A percentile compares a stretch with the other conserved stretches of the same genome.
These are phyloP conservation scores for Cercospora zeina DNA, from an alignment of 2,329 filamentous ascomycete genomes.

Conservation along the genomic window DNA sequence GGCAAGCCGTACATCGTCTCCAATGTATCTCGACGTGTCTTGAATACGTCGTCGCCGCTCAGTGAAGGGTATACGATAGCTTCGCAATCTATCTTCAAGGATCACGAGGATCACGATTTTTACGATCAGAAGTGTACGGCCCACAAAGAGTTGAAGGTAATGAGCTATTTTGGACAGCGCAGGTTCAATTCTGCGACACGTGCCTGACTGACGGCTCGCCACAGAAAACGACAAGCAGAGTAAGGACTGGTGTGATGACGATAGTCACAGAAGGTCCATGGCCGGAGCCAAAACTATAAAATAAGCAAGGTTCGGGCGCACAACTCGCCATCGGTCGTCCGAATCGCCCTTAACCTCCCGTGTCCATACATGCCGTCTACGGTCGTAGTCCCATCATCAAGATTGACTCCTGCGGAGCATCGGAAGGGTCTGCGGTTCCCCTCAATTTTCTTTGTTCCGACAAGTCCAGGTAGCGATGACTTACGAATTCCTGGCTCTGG, in stretches of 20 bases:
- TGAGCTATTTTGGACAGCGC: not conserved
- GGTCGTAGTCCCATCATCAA: not conserved
- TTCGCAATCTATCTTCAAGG: constrained; percentile 64
- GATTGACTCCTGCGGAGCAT: not conserved
- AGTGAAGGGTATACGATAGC: constrained; percentile 66
- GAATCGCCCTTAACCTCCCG: not conserved
- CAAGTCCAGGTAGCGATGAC: not conserved
- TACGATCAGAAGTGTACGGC: constrained; percentile 64
- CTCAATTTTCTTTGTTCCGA: not conserved
- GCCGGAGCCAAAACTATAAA: constrained; percentile 32
- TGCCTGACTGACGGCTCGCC: not conserved
- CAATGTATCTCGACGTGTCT: constrained; percentile 32
- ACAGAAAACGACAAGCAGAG: constrained; percentile 33
- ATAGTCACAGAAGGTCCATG: constrained; percentile 35
- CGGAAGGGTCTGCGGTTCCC: constrained; percentile 5
- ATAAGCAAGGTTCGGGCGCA: constrained; percentile 14
- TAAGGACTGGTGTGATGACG: constrained; percentile 36
- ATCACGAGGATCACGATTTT: constrained; percentile 65
- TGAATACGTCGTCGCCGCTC: constrained; percentile 46
- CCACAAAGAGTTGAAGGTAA: constrained; percentile 53
- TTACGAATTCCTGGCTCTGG: constrained; percentile 9
- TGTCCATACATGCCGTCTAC: not conserved
- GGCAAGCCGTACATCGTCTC: constrained; percentile 69
- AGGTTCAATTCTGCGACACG: not conserved
- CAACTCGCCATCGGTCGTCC: not conserved